Evolutionary conservation across 2,329 filamentous ascomycete genomes (phyloP), one percentile per base, ranked within the genome.

Genomic region (Verticillium albo-atrum): DNA sequence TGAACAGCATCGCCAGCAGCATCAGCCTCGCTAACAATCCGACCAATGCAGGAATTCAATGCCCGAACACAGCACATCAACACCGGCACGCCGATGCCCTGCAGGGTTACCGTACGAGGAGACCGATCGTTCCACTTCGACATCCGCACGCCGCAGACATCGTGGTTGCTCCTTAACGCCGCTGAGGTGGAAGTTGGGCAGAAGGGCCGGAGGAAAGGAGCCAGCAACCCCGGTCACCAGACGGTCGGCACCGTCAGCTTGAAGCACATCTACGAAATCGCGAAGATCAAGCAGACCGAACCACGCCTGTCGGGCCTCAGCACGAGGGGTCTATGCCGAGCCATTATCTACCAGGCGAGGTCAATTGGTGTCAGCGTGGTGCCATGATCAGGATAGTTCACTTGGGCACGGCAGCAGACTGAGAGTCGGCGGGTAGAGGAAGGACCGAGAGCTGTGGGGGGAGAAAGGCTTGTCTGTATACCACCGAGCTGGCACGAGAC

Each of bases 261-360:
- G 70, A 99, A 99, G 81, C 95, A 99, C 77, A 81, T 99, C 25
- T 98, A 92, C 77, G 94, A 98, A 79, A 98, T 99, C 75, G 95
- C 95, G 65, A 93, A 91, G 82, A 96, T 99, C 71, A 99, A 99
- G 83, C 89, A 91, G 66, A 79, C 83, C 57, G 91, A 95, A 75
- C 77, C 88, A 62, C 82, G 91, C 60, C 75, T 94, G 63, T 91
- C 89, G 2, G 90, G 89, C 2, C 72, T 91, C 67, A 82, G 84
- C 54, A 74, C 93, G 57, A 81, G 92, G 72, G 88, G 88, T 1
- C 70, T 94, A 28, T 92, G 89, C 77, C 87, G 83, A 75, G 85
- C 87, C 58, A 80, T 94, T 62, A 91, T 94, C 66, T 87, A 80
- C 65, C 88, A 91, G 74, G 87, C 88, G 60, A 91, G 87, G 77